Evolutionary conservation across 2,329 filamentous ascomycete genomes (phyloP).

Genomic region (Cladophialophora yegresii): DNA sequence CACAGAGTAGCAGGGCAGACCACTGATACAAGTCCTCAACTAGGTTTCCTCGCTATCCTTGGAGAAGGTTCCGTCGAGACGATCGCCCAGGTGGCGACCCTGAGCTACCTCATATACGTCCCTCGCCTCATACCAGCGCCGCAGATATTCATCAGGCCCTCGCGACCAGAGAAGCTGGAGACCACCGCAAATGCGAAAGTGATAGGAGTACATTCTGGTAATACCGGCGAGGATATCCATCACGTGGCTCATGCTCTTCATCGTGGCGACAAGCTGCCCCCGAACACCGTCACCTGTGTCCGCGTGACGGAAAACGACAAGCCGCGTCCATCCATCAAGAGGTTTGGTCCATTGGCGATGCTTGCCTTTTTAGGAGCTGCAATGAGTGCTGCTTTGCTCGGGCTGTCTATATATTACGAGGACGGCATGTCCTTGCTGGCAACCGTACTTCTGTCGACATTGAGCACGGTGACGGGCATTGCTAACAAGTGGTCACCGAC

Average conservation of each 20-base stretch:
- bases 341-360: conserved; percentile 49
- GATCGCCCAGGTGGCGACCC: conserved; percentile 54
- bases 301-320: conserved; percentile 41
- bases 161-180: conserved; percentile 48
- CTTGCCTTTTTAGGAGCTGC: conserved; percentile 50
- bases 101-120: conserved; percentile 53
- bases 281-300: conserved; percentile 47
- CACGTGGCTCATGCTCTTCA: conserved; percentile 51
- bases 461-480: conserved; percentile 53
- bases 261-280: conserved; percentile 41
- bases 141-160: conserved; percentile 52
- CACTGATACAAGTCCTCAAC: conserved; percentile 3
- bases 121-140: conserved; percentile 55
- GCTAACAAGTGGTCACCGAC: conserved; percentile 54
- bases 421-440: conserved; percentile 56
- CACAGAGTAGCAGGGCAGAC: background rate
- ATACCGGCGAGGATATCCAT: conserved; percentile 50
- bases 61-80: conserved; percentile 55
- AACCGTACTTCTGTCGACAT: conserved; percentile 50
- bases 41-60: conserved; percentile 54
- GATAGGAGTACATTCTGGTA: conserved; percentile 52
- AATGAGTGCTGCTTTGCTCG: conserved; percentile 49
- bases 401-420: conserved; percentile 47
- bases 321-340: conserved; percentile 47
- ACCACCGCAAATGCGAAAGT: conserved; percentile 45